Evolutionary conservation across 768 basidiomycete species (phyloP), one percentile per base, ranked within the genome.

Genomic region (Termitomyces titanicus): DNA sequence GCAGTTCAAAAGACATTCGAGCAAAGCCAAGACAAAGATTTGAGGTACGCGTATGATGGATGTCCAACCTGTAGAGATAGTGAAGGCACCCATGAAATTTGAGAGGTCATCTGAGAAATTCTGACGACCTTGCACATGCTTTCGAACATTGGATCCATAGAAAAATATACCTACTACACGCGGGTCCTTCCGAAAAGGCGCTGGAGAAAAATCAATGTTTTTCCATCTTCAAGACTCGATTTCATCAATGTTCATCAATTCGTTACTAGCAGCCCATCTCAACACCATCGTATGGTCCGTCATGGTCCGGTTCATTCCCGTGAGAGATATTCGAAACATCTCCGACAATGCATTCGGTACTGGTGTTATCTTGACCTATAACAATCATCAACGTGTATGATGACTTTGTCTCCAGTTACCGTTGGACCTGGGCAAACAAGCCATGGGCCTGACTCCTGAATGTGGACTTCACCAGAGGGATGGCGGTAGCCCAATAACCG

Each of bases 351-450:
- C 86, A 88, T 54, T 75, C 64, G 3, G 44, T 55, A 58, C 76
- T 79, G 4, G 74, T 56, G 61, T 87, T 86, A 54, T 86, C 86
- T 58, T 87, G 80, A 7, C 84, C 82, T 82, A 42, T 33, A 17
- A 49, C 64, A 22, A 42, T 27, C 24, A 22, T 40, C n/a, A 39
- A 25, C 29, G 7, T 13, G 3, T n/a, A 6, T 2, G 18, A 2
- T 7, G 10, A 9, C 17, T 37, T 35, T 5, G n/a, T n/a, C n/a
- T n/a, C n/a, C n/a, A 22, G 40, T 42, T 35, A 20, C 34, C 13
- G 10, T 53, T 60, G 52, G 54, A 76, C 84, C 82, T 11, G 84
- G 76, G 58, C 87, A 88, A 17, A 71, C 63, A 13, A 74, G 68
- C 85, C 86, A 88, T 48, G 72, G 68, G 0, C 70, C 72, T 29